Conservation (phyloP, 2,329 filamentous ascomycete genomes). For the Trichoderma brevicompactum region DNA sequence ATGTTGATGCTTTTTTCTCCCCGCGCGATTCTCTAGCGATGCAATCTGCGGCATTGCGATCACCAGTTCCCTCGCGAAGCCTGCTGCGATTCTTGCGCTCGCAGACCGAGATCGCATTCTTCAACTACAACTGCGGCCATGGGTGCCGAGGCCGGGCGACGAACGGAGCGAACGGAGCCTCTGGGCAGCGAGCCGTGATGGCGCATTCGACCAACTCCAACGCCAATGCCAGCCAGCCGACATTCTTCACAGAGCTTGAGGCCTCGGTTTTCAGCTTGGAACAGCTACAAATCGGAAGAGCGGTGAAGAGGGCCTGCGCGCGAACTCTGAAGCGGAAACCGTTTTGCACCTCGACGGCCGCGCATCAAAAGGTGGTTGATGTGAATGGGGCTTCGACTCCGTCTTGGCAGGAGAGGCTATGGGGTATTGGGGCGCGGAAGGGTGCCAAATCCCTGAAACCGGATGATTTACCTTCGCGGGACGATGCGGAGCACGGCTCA, state of each 20-base stretch:
- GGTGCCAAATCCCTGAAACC: slow-evolving; percentile 52
- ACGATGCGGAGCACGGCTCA: slow-evolving; percentile 60
- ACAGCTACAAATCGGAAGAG: slow-evolving; percentile 31
- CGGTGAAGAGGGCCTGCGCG: slow-evolving; percentile 25
- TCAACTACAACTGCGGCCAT: slow-evolving; percentile 46
- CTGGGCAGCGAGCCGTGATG: slow-evolving; percentile 15
- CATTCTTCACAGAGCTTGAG: slow-evolving; percentile 32
- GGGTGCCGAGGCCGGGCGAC: slow-evolving; percentile 2
- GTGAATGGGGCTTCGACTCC: slow-evolving; percentile 33
- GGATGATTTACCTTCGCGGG: slow-evolving; percentile 62
- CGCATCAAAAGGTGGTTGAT: slow-evolving; percentile 33
- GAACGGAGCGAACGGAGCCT: not conserved
- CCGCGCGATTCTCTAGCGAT: slow-evolving; percentile 42
- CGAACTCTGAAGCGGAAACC: slow-evolving; percentile 27
- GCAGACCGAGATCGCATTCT: slow-evolving; percentile 66
- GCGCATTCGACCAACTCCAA: slow-evolving; percentile 29
- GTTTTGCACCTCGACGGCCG: slow-evolving; percentile 39
- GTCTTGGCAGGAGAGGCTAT: slow-evolving; percentile 56
- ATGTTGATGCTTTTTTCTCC: slow-evolving; percentile 25
- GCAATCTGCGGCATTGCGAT: slow-evolving; percentile 47
- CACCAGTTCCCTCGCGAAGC: slow-evolving; percentile 56
- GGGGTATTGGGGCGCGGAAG: slow-evolving; percentile 48
- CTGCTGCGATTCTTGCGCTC: slow-evolving; percentile 74
- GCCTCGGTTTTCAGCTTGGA: slow-evolving; percentile 40
- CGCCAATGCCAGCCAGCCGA: not conserved